Base-by-base conservation (phyloP, 2,329 filamentous ascomycete species). In the Polychaeton citri region DNA sequence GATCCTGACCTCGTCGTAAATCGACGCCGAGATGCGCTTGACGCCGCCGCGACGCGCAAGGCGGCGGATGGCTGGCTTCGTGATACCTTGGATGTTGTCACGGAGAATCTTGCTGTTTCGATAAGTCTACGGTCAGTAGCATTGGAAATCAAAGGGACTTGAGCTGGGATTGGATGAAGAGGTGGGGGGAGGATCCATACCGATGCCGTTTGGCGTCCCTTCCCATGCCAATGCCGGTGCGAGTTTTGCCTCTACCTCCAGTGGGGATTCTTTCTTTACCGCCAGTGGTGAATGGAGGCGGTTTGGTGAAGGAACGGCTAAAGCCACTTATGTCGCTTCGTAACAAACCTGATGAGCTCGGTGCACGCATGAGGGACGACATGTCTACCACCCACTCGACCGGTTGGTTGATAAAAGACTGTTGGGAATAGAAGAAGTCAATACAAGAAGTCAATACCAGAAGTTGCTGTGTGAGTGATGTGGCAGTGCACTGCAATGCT, bases 41-140 rank as follows among this genome's bases (percentile, higher is more conserved):
- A 85, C 74, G 0, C 80, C 81, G 2, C 81, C 80, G 7, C 80
- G 71, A 6, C 80, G 71, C 4, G 79, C 80, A 1, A 85, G 60
- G 33, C 81, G 76, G 45, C 80, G 77, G 39, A 50, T 52, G 34
- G 42, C 47, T 13, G 42, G 41, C 21, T 93, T 94, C 57, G 86
- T 95, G 59, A 95, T 90, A 68, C 87, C 87, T 70, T 93, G 85
- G 59, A 95, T 94, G 79, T 93, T 94, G 79, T 94, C 87, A 67
- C 85, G 83, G 63, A 94, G 74, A 72, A 94, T 92, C 79, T 94
- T 95, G 59, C 87, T 81, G 68, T 90, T 85, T 8, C 9, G 10
- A 8, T 8, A 8, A 7, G 16, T n/a, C 21, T n/a, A 26, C 9
- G 21, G 21, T n/a, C 21, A 9, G 21, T 26, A 26, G 21, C 9